Base-by-base conservation (phyloP, 305 asterid genomes). In the Rubia occidens region DNA sequence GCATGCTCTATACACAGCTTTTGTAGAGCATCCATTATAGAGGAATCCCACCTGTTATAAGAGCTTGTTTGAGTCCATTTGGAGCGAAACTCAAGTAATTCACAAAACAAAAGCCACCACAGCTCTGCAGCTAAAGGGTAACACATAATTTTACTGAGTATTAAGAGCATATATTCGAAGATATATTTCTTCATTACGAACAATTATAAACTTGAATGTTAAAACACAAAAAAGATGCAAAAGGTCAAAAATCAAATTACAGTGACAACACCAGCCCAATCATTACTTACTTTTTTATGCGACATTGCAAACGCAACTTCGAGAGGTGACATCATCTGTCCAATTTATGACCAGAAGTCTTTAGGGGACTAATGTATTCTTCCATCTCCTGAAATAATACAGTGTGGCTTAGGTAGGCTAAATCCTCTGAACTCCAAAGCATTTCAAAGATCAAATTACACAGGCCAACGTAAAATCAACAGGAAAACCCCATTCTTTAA, bases 51-150 rank as follows among this genome's bases (percentile, higher is more conserved):
- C 98, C 98, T 39, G 97, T 93, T 78, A 93, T 71, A 76, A 93
- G 98, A 74, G 84, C 98, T 70, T 93, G 95, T 72, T 80, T 88
- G 75, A 93, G 82, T 77, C 98, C 98, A 78, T 90, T 76, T 17
- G 97, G 95, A 79, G 97, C 98, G 71, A 90, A 93, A 81, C 96
- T 90, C 83, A 93, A 76, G 89, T 93, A 93, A 40, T 96, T 88
- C 71, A 87, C 88, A 2, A 95, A 93, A 80, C 96, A 88, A 82
- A 93, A 93, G 47, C 98, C 98, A 67, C 98, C 98, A 68, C 78
- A 93, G 79, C 98, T 93, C 98, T 93, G 97, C 86, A 81, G 15
- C 51, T 3, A 62, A 53, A 15, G 44, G 17, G 32, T n/a, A 61
- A n/a, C 63, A 35, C 14, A 71, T 13, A 56, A 55, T 2, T 32